Conservation (phyloP, 2,329 filamentous ascomycete genomes). For the Tolypocladium sp. region DNA sequence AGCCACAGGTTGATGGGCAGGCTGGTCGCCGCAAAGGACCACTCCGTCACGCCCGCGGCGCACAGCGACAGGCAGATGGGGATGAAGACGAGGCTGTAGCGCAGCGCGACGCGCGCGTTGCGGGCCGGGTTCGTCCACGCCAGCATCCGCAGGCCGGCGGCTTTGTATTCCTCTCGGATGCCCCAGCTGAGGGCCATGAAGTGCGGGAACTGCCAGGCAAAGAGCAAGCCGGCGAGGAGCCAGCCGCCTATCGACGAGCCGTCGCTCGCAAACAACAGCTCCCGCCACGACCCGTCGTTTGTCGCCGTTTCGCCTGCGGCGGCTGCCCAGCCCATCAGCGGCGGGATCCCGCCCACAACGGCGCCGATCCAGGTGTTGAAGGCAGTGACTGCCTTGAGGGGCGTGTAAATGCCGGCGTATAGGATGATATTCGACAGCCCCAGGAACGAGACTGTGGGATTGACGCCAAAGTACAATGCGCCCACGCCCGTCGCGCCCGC, state of each 20-base stretch:
- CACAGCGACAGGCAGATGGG: slow-evolving; percentile 78
- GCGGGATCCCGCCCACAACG: slow-evolving; percentile 85
- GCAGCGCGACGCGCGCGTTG: slow-evolving; percentile 78
- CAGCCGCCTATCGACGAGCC: slow-evolving; percentile 69
- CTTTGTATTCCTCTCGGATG: slow-evolving; percentile 82
- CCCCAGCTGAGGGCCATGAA: slow-evolving; percentile 91
- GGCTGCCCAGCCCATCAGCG: slow-evolving; percentile 96
- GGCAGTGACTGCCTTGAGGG: slow-evolving; percentile 76
- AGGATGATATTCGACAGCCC: slow-evolving; percentile 78
- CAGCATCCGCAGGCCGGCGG: slow-evolving; percentile 62
- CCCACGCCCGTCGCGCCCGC: slow-evolving; percentile 62
- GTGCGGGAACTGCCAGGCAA: slow-evolving; percentile 97
- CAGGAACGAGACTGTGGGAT: slow-evolving; percentile 82
- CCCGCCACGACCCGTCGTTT: slow-evolving; percentile 64
- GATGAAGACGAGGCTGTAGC: slow-evolving; percentile 79
- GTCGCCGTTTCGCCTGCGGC: slow-evolving; percentile 83
- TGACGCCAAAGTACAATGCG: slow-evolving; percentile 80
- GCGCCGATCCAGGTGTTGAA: slow-evolving; percentile 95
- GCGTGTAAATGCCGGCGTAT: slow-evolving; percentile 89
- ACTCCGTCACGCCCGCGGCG: slow-evolving; percentile 72
- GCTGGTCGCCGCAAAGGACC: slow-evolving; percentile 74
- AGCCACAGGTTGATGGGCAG: slow-evolving; percentile 82
- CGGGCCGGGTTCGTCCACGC: slow-evolving; percentile 78
- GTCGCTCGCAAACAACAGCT: slow-evolving; percentile 60
- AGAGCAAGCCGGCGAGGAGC: slow-evolving; percentile 75